These are phyloP conservation scores for Circinella umbellata DNA, from an alignment of 371 early-diverging fungal species.

Conservation along the genomic window DNA sequence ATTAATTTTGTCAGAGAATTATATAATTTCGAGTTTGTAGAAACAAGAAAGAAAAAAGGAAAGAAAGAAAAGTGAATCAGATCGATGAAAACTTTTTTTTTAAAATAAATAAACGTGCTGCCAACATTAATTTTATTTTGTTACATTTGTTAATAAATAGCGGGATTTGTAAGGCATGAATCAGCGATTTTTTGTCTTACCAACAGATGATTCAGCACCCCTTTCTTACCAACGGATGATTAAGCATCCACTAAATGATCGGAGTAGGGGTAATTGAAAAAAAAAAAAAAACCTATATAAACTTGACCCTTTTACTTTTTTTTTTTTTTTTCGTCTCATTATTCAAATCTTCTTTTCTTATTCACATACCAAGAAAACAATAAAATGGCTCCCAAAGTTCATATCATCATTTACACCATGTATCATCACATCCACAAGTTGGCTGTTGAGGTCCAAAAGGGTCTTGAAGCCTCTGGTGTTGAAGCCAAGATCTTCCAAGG, in stretches of 20 bases:
- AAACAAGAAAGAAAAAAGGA: conserved; percentile 4
- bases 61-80: too few relatives aligned
- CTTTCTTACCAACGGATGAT: too few relatives aligned
- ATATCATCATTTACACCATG: conserved; percentile 54
- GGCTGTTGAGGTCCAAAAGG: conserved; percentile 64
- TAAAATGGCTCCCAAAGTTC: conserved; percentile 43
- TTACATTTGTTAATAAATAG: too few relatives aligned
- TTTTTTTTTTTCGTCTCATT: neutral
- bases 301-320: neutral
- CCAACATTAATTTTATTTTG: too few relatives aligned
- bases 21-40: neutral
- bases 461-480: conserved; percentile 59
- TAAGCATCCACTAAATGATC: neutral
- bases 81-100: too few relatives aligned
- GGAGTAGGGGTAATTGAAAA: neutral
- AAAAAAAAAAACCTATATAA: neutral
- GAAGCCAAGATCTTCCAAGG: conserved; percentile 68
- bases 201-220: too few relatives aligned
- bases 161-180: neutral
- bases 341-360: neutral
- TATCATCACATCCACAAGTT: conserved; percentile 64
- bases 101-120: too few relatives aligned
- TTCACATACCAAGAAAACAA: neutral
- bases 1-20: too few relatives aligned
- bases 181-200: neutral